These are phyloP conservation scores for Thermoascus crustaceus DNA, from an alignment of 2,329 filamentous ascomycete species.

Conservation along the genomic window DNA sequence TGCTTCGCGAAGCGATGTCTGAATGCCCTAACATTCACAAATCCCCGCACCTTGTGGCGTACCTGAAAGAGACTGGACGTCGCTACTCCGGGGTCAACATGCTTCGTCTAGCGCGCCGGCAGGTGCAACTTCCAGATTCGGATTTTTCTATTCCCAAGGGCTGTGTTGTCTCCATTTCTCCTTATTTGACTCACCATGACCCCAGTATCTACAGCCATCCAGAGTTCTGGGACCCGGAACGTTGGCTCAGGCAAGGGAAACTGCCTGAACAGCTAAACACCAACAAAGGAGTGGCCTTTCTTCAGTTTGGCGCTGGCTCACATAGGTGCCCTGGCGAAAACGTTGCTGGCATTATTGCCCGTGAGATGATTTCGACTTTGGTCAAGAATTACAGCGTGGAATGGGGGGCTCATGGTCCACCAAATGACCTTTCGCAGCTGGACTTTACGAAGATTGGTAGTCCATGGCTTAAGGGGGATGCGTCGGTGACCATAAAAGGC, in stretches of 20 bases:
- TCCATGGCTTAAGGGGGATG: conserved; percentile 10
- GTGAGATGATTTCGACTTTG: conserved; percentile 6
- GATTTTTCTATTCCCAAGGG: conserved; percentile 8
- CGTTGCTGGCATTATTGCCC: conserved; percentile 9
- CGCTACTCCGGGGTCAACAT: conserved; percentile 10
- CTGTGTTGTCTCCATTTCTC: conserved; percentile 10
- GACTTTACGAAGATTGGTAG: conserved; percentile 12
- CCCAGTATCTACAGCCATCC: conserved; percentile 7
- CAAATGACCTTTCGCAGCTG: conserved; percentile 7
- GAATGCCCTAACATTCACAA: conserved; percentile 6
- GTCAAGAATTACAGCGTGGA: conserved; percentile 7
- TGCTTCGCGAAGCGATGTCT: conserved; percentile 8
- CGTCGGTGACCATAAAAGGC: conserved; percentile 7
- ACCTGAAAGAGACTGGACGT: conserved; percentile 11
- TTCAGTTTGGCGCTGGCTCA: conserved; percentile 10
- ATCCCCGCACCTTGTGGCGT: conserved; percentile 8
- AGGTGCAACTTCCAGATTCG: conserved; percentile 6
- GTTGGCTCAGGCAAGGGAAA: conserved; percentile 8
- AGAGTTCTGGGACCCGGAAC: conserved; percentile 7
- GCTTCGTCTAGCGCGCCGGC: conserved; percentile 8
- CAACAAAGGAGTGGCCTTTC: conserved; percentile 5
- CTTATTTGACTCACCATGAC: conserved; percentile 10
- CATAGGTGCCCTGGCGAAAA: conserved; percentile 11
- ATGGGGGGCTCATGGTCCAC: conserved; percentile 5
- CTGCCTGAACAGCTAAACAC: conserved; percentile 7